Conservation (phyloP, 2,329 filamentous ascomycete genomes). For the Tolypocladium pustulatum region DNA sequence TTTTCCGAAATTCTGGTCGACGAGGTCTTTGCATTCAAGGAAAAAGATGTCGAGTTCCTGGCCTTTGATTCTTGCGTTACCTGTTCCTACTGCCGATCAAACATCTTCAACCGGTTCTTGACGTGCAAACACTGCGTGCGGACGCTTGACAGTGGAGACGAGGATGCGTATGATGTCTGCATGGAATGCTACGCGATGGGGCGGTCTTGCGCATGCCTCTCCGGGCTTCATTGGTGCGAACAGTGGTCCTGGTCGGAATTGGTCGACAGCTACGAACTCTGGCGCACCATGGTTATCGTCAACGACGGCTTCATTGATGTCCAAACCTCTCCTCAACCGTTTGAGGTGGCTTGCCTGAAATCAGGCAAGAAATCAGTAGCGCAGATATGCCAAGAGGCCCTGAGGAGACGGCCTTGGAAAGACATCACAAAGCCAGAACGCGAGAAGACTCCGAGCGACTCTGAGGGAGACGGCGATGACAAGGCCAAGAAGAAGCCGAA, state of each 20-base stretch:
- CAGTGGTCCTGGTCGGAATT: slow-evolving; percentile 83
- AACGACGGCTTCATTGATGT: slow-evolving; percentile 59
- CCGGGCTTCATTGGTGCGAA: slow-evolving; percentile 79
- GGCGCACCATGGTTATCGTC: slow-evolving; percentile 68
- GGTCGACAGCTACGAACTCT: slow-evolving; percentile 66
- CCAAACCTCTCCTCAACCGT: slow-evolving; percentile 55
- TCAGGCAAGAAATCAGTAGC: slow-evolving; percentile 70
- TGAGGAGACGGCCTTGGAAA: slow-evolving; percentile 69
- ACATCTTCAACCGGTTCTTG: slow-evolving; percentile 94
- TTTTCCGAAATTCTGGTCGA: slow-evolving; percentile 73
- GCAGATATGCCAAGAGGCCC: slow-evolving; percentile 87
- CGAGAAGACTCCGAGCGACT: slow-evolving; percentile 35
- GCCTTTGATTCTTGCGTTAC: slow-evolving; percentile 86
- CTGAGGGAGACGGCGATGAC: slow-evolving; percentile 51
- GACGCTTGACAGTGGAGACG: slow-evolving; percentile 51
- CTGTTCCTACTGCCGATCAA: slow-evolving; percentile 89
- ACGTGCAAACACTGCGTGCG: slow-evolving; percentile 80
- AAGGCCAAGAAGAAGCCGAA: slow-evolving; percentile 51
- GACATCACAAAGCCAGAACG: slow-evolving; percentile 58
- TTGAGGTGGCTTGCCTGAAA: slow-evolving; percentile 58
- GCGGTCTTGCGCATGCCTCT: slow-evolving; percentile 81
- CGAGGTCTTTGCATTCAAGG: slow-evolving; percentile 70
- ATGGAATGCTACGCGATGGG: slow-evolving; percentile 99
- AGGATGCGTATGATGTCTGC: slow-evolving; percentile 90
- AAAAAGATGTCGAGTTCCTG: slow-evolving; percentile 63